phyloP scores from a whole-genome alignment of 2,329 filamentous ascomycete species.

The Colletotrichum sp. region DNA sequence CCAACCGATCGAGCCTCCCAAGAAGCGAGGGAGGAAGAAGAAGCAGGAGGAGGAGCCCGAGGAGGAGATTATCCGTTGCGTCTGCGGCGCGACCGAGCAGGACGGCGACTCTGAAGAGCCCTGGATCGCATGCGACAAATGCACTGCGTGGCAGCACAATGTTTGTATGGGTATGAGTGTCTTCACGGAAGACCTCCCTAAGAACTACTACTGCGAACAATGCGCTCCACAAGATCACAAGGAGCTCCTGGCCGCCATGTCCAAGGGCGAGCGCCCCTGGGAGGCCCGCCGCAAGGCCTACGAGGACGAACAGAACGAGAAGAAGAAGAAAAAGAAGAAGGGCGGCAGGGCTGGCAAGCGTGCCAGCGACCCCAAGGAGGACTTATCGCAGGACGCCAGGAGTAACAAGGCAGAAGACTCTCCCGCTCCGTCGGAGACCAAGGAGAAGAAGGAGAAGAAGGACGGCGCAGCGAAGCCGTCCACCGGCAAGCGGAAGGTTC shows the following conservation, averaged over 20 bases:
- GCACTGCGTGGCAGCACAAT: constrained; percentile 96
- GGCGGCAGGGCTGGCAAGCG: constrained; percentile 69
- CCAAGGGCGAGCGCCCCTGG: constrained; percentile 86
- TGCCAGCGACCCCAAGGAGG: constrained; percentile 66
- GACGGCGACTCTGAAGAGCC: constrained; percentile 86
- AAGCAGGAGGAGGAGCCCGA: constrained; percentile 64
- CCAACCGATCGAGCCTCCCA: constrained; percentile 56
- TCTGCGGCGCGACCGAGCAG: constrained; percentile 87
- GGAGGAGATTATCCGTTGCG: constrained; percentile 86
- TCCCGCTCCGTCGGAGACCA: constrained; percentile 40
- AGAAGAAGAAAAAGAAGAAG: constrained; percentile 55
- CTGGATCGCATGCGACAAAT: constrained; percentile 96
- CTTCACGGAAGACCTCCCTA: constrained; percentile 78
- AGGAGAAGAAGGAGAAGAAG: constrained; percentile 54
- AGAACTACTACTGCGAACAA: constrained; percentile 90
- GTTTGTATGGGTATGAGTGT: constrained; percentile 88
- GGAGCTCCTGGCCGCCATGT: constrained; percentile 78
- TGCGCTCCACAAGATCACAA: constrained; percentile 86
- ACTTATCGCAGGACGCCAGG: constrained; percentile 22
- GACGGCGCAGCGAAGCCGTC: constrained; percentile 44
- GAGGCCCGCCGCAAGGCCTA: constrained; percentile 69
- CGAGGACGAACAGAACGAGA: constrained; percentile 65
- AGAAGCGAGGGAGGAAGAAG: constrained; percentile 62
- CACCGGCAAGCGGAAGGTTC: constrained; percentile 61
- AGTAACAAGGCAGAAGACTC: constrained; percentile 40